Evolutionary conservation across 164 flowering plant genomes (phyloP), one percentile per base, ranked within the genome.

Genomic region (Pachysandra terminalis): DNA sequence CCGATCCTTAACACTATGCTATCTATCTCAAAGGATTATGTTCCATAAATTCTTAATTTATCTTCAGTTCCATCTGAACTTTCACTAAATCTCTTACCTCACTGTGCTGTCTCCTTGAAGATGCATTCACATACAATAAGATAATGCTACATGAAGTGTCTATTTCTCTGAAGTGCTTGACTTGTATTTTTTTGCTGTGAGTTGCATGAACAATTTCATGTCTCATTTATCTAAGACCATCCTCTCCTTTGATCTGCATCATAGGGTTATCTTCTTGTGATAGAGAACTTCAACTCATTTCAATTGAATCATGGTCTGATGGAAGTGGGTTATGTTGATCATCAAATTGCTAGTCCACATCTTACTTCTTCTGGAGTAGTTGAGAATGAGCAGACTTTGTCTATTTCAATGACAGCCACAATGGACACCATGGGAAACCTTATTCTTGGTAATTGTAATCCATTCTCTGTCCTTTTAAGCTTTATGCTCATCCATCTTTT

Each of bases 371-470:
- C 82, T 71, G 80, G 64, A 59, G 59, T 37, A 21, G 59, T 24
- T 24, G 78, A 77, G 56, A 68, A 84, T 49, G 86, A 72, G 23
- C 77, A 81, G 63, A 54, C 53, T 55, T 68, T 85, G 78, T 95
- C 96, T 63, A 71, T 95, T 73, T 92, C 97, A 25, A 95, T 95
- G 99, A 87, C 93, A 40, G 97, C 97, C 62, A 87, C 97, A 19
- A 80, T 77, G 77, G 97, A 92, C 72, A 26, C 76, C 22, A 59
- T 59, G 69, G 99, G 96, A 63, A 87, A 87, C 70, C 91, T 95
- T 71, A 75, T 95, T 66, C 85, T 95, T 45, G 98, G 97, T 89
- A 85, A 66, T 19, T 67, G 56, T 21, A 22, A 15, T 66, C 41
- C 61, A 24, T 57, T 37, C 19, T 68, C 21, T 55, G 14, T 56